Conservation (phyloP, 345 rosid species). For the Linum tenue region DNA sequence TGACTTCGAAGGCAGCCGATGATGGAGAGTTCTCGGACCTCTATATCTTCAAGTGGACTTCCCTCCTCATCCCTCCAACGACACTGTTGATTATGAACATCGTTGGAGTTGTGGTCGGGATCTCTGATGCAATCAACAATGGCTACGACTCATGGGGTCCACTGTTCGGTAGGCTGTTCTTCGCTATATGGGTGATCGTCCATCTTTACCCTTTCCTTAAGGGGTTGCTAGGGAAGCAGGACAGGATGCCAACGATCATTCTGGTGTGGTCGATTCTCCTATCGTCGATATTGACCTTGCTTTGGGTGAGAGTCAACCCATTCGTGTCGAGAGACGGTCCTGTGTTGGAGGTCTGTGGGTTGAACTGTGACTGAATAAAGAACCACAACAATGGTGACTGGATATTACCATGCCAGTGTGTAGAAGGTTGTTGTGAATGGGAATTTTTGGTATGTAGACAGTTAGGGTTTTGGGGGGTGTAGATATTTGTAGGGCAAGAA, state of each 20-base stretch:
- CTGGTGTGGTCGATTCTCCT: conserved; percentile 78
- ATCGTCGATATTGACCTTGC: conserved; percentile 33
- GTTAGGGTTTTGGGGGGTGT: no score
- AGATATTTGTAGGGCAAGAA: no score
- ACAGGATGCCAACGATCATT: conserved; percentile 86
- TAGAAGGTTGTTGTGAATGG: no score
- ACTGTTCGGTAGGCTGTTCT: no score
- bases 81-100: conserved; percentile 81
- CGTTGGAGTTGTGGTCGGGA: conserved; percentile 21
- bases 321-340: conserved; percentile 83
- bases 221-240: conserved; percentile 93
- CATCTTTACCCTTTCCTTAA: conserved; percentile 44
- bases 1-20: no score
- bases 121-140: conserved; percentile 90
- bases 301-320: conserved; percentile 94
- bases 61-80: conserved; percentile 76
- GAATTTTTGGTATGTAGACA: no score
- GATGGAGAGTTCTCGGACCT: conserved; percentile 93
- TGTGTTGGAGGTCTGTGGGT: conserved; percentile 74
- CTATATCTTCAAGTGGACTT: conserved; percentile 95
- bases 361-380: conserved; percentile 56
- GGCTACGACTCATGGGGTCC: conserved; percentile 45
- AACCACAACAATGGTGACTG: no score
- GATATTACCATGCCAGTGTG: no score
- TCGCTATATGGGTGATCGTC: no score